Evolutionary conservation across 169 alveolate genomes (phyloP), one percentile per base, ranked within the genome.

Genomic region (Eimeria tenella): DNA sequence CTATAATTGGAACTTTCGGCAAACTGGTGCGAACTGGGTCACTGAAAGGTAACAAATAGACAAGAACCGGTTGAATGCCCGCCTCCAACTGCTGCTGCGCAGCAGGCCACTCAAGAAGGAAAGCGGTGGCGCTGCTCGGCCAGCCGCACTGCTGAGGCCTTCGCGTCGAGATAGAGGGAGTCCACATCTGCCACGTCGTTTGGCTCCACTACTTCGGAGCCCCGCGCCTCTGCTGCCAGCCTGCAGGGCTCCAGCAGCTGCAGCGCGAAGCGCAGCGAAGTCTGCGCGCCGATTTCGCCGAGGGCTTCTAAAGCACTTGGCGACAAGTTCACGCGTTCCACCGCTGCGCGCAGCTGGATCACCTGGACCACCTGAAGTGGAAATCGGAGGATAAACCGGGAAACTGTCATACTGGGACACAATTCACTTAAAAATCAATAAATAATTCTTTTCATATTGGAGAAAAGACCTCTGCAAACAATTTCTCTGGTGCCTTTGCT

Each of bases 111-210:
- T 58, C 60, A 83, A 15, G 91, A 83, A 5, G 91, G 91, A 77
- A 83, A 83, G 79, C 77, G 91, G 53, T 83, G 91, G 5, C 77
- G 77, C 77, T 83, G 91, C 53, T 95, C 82, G n/a, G 98, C 98
- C 23, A 99, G 96, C 53, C 99, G 73, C 94, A 98, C 98, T 1
- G 99, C 99, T n/a, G 99, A 98, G 17, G 99, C 95, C 94, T 99
- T 99, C 68, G 99, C 99, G 96, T 99, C 99, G 96, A 98, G 98
- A 97, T 99, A 99, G 77, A 99, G 98, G n/a, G 96, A 96, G 94
- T 98, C 99, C 56, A 99, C 99, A 89, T 98, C 99, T 62, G 98
- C 99, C 4, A 99, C 97, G 88, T 99, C 99, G 11, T 96, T 98
- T 88, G 97, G 95, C 53, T 98, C 97, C 21, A 99, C 98, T 95